phyloP scores from a whole-genome alignment of 1,284 basidiomycete species.

The Sanghuangporus weigelae region DNA sequence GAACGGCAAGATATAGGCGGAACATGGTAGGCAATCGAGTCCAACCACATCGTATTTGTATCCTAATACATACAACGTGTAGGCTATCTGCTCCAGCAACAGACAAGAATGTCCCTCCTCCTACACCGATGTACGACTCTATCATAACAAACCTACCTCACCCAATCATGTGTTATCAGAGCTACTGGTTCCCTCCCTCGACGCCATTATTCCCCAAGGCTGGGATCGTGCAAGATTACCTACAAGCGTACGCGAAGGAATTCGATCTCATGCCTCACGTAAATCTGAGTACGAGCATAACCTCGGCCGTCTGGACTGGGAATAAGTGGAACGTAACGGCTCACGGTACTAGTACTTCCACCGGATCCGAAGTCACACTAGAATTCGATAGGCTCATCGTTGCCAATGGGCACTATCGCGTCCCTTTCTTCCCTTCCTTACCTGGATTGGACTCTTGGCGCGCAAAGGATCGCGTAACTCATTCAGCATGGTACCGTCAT shows the following conservation, averaged over 20 bases:
- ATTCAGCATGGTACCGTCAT: slow-evolving; percentile 63
- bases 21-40: slow-evolving; percentile 48
- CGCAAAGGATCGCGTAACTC: slow-evolving; percentile 40
- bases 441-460: slow-evolving; percentile 60
- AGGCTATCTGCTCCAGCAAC: slow-evolving; percentile 54
- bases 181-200: slow-evolving; percentile 59
- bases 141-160: slow-evolving; percentile 74
- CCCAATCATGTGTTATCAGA: slow-evolving; percentile 62
- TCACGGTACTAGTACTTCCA: slow-evolving; percentile 23
- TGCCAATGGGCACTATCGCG: slow-evolving; percentile 67
- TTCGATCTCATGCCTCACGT: slow-evolving; percentile 56
- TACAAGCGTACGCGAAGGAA: slow-evolving; percentile 51
- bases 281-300: slow-evolving; percentile 46
- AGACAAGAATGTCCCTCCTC: slow-evolving; percentile 36
- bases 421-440: slow-evolving; percentile 54
- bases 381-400: slow-evolving; percentile 59
- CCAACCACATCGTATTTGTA: not conserved
- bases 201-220: slow-evolving; percentile 65
- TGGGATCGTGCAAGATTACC: slow-evolving; percentile 50
- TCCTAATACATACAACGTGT: slow-evolving; percentile 10
- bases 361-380: slow-evolving; percentile 3
- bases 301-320: slow-evolving; percentile 36
- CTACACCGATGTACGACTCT: slow-evolving; percentile 69
- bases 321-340: slow-evolving; percentile 51
- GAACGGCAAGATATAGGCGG: slow-evolving; percentile 62